Evolutionary conservation across 179 eudicot genomes (phyloP).

Genomic region (Camellia oleifera): DNA sequence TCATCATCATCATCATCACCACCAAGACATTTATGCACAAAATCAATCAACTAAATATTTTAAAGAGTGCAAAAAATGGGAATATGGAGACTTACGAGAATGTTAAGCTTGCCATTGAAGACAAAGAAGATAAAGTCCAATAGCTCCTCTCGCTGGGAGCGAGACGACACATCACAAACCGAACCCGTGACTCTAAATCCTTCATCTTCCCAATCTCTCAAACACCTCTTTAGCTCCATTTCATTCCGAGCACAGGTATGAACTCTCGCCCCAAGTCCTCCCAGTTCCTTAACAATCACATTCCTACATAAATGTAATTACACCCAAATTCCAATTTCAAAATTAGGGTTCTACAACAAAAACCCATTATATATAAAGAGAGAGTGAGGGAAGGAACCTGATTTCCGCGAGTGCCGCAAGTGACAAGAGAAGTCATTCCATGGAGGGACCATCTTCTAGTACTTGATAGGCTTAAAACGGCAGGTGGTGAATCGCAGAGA

Average conservation of each 20-base stretch:
- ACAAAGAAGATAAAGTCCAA: constrained; percentile 32
- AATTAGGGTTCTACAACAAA: not conserved
- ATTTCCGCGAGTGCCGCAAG: constrained; percentile 70
- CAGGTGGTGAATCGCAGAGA: constrained; percentile 1
- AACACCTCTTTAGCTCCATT: constrained; percentile 34
- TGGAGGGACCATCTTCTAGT: constrained; percentile 51
- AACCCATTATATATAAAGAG: too few relatives aligned
- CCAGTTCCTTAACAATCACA: constrained; percentile 41
- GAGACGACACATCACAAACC: constrained; percentile 48
- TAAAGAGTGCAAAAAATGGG: not conserved
- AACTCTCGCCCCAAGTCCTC: constrained; percentile 46
- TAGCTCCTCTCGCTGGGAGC: constrained; percentile 28
- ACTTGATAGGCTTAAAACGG: not conserved
- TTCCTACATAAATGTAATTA: constrained; percentile 12
- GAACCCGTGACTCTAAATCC: constrained; percentile 48
- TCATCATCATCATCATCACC: too few relatives aligned
- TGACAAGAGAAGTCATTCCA: constrained; percentile 72
- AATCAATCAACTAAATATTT: not conserved
- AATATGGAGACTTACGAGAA: constrained; percentile 35
- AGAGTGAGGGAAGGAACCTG: constrained; percentile 30
- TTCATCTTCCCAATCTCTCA: constrained; percentile 40
- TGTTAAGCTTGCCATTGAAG: constrained; percentile 54
- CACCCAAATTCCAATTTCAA: not conserved
- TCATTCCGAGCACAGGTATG: constrained; percentile 50
- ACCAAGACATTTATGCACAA: not conserved